Evolutionary conservation across 2,329 filamentous ascomycete species (phyloP).

Genomic region (Allantophomopsis lycopodina): DNA sequence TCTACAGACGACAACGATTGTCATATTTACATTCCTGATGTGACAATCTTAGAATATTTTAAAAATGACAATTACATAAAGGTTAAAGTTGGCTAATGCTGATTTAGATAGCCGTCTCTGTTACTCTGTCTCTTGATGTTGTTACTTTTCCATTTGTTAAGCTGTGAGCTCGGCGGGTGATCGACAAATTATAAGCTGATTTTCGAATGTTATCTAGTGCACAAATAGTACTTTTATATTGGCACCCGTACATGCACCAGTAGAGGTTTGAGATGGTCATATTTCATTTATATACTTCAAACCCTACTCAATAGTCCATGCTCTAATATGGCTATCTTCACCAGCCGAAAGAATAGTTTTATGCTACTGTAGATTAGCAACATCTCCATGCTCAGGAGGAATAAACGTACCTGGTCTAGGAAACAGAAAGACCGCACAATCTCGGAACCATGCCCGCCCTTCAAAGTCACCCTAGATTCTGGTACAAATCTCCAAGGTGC

Average conservation of each 20-base stretch:
- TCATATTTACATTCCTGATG: neutral
- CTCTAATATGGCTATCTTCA: slow-evolving; percentile 24
- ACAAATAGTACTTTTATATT: too few species aligned
- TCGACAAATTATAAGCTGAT: too few species aligned
- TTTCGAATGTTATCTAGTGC: too few species aligned
- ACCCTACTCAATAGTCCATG: slow-evolving; percentile 18
- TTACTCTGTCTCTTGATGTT: neutral
- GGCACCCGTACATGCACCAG: too few species aligned
- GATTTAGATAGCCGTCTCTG: neutral
- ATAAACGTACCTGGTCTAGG: slow-evolving; percentile 35
- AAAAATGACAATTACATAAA: neutral
- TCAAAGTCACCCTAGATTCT: slow-evolving; percentile 42
- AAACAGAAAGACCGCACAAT: slow-evolving; percentile 52
- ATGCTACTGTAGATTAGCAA: slow-evolving; percentile 9
- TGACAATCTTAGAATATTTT: neutral
- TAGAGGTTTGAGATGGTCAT: too few species aligned
- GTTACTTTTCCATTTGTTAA: neutral
- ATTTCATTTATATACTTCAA: too few species aligned
- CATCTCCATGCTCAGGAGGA: slow-evolving; percentile 2
- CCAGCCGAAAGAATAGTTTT: slow-evolving; percentile 22
- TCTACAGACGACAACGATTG: neutral
- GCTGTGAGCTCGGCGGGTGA: too few species aligned
- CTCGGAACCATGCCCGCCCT: slow-evolving; percentile 48
- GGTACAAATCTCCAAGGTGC: slow-evolving; percentile 38
- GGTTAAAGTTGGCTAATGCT: neutral